Base-by-base conservation (phyloP, 306 rosid species). In the Sicyos edulis region DNA sequence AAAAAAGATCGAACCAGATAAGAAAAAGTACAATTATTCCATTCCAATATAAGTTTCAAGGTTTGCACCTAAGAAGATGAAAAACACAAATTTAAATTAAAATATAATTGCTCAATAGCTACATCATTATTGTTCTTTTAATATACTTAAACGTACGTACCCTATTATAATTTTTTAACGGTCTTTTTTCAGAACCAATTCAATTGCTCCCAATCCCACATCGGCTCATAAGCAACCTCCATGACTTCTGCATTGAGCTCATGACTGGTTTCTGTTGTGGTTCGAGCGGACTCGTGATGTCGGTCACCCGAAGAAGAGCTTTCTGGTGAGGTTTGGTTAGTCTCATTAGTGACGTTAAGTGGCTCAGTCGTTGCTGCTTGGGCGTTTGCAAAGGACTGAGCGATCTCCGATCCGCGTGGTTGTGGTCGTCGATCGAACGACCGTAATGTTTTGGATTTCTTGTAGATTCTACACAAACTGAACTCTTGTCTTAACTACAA, bases 401-500 rank as follows among this genome's bases (percentile, higher is more conserved):
- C 24, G 7, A 19, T 58, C 55, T 6, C 21, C 29, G 4, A 7
- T 12, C 20, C 82, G 0, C 72, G 65, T 0, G 87, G 84, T 19
- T 6, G 68, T 50, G 89, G 92, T 60, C 96, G 63, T 75, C 98
- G 84, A 66, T 92, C 98, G 65, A 90, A 92, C 57, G 98, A 87
- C 49, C 96, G 57, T 56, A 88, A 62, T 65, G 92, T 86, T 79
- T 92, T 88, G 15, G 91, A 76, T 80, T 85, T 92, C 81, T 87
- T 92, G 88, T 90, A 90, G 34, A 92, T 91, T 81, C 96, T 83
- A 55, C 96, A 90, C 52, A 92, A 63, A 24, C 98, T 90, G 72
- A 82, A 84, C 80, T 92, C 96, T 16, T 86, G 83, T 78, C 96
- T 87, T 34, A 90, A 44, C 96, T 92, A 92, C 82, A 60, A 61